Base-by-base conservation (phyloP, 208 protist species). In the Leptomonas seymouri region DNA sequence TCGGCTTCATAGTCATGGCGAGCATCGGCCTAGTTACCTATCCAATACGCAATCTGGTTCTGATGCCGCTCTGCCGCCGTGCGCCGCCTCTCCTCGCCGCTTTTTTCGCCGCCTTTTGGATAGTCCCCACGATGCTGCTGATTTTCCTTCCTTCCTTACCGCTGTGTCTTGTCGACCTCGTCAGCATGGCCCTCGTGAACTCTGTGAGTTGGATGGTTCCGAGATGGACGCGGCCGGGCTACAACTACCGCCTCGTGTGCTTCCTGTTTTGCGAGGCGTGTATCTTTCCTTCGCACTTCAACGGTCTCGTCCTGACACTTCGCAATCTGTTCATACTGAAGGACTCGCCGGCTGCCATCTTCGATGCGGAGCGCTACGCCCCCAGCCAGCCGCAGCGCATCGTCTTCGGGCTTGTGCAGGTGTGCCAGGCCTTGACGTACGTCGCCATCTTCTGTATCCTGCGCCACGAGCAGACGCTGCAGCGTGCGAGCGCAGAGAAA, bases 241-340 rank as follows among this genome's bases (percentile, higher is more conserved):
- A 83, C 62, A 34, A 63, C 51, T 89, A 84, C 63, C 80, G 66
- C 4, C 53, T 73, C n/a, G 60, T 69, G n/a, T 44, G 59, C 14
- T 54, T 70, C 25, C 15, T 79, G 2, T 51, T 79, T 18, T 65
- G 60, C n/a, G 16, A 62, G 45, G 67, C 67, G 44, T 55, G 45
- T 41, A 54, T 58, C 30, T 87, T 86, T 16, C 71, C 82, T 0
- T 55, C 86, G 4, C 86, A 94, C 62, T 87, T 90, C 74, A 82
- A 94, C 46, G 89, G 89, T 2, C 54, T 88, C 0, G 70, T 80
- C 5, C 58, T 93, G 28, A 80, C 79, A n/a, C 57, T 91, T 25
- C 71, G 89, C 56, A 94, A 94, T 48, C 49, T 74, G 30, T 31
- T 93, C 51, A 74, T 90, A 58, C 59, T 89, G 30, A 62, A 44